Evolutionary conservation across 2,329 filamentous ascomycete species (phyloP), one percentile per base, ranked within the genome.

Genomic region (Ophiostoma angusticollis): DNA sequence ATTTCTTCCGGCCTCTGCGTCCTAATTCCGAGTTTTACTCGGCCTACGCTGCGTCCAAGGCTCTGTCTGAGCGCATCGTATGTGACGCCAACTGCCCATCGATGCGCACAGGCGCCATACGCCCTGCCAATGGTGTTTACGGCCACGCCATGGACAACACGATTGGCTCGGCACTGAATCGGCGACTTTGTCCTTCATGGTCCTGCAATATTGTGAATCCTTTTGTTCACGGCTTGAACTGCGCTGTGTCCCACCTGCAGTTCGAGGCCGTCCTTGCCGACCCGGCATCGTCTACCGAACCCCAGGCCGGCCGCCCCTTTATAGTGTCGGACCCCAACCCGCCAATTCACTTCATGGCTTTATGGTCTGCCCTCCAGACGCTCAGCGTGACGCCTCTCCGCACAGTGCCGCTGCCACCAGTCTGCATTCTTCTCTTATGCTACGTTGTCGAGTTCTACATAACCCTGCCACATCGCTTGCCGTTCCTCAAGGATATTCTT

Each of bases 61-160:
- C 59, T 1, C 51, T 57, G n/a, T 62, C 62, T 0, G 67, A 70
- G 51, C 53, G 57, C 13, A 44, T 67, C 4, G 57, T 70, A 13
- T 59, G 63, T 13, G 50, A 42, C 1, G 51, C 51, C 24, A 56
- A 57, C 19, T 49, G 54, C 3, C 25, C 40, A 49, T 43, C 5
- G 52, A 58, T 73, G 43, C 58, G 67, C 6, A 71, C 69, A 0
- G 69, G 69, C 16, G 61, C 60, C 46, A 68, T 73, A 39, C 57
- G 69, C 3, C 69, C 69, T 1, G 62, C 63, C 3, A 70, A 71
- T 45, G 65, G 64, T 3, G 61, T 73, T 11, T 72, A 72, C 42
- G 69, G 68, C 3, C 60, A 67, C 33, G 63, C 63, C 2, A 63
- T 58, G 4, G 64, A 70, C 46, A 64, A 63, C 25, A 58, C 65